Base-by-base conservation (phyloP, 495 filamentous ascomycete species). In the Staphylotrichum tortipilum region DNA sequence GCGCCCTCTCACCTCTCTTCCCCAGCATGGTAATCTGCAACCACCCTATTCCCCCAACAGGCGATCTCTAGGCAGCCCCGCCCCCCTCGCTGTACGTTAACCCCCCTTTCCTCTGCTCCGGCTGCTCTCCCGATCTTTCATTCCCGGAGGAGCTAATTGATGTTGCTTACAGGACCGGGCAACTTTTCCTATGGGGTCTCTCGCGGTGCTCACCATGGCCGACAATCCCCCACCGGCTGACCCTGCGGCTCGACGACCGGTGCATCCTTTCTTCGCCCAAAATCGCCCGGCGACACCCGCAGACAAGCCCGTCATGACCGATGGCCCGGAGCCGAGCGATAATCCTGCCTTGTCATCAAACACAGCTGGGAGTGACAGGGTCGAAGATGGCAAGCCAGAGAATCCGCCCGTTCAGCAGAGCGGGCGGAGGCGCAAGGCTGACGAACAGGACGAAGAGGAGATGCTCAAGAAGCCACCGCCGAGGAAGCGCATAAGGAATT, bases 341-440 rank as follows among this genome's bases (percentile, higher is more conserved):
- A 44, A 34, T 8, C n/a, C 49, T 8, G 34, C 18, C 21, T 7
- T 17, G 26, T 15, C 48, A 12, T 1, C 36, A 14, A n/a, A 44
- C 39, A 34, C 50, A 14, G 18, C 40, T 14, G 50, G 44, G 12
- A 31, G 9, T 31, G 43, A 14, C 19, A 45, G 46, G n/a, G 14
- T 36, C 2, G 36, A 36, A 8, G 23, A 65, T 18, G 53, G 47
- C 4, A 17, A 6, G 1, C 7, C 34, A 7, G 56, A 54, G 4
- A 54, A 65, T 42, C 34, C 65, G 0, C 77, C 78, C 47, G 50
- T 61, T 12, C 40, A 53, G 33, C 63, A 73, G 19, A 64, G 68
- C 33, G 81, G 82, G 56, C 67, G 79, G n/a, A n/a, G n/a, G 15
- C 67, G 70, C 34, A 80, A 75, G 54, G 76, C 67, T 11, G 52